Evolutionary conservation across 176 grass and related monocot species (phyloP).

Genomic region (Hsuehochloa calcarea): DNA sequence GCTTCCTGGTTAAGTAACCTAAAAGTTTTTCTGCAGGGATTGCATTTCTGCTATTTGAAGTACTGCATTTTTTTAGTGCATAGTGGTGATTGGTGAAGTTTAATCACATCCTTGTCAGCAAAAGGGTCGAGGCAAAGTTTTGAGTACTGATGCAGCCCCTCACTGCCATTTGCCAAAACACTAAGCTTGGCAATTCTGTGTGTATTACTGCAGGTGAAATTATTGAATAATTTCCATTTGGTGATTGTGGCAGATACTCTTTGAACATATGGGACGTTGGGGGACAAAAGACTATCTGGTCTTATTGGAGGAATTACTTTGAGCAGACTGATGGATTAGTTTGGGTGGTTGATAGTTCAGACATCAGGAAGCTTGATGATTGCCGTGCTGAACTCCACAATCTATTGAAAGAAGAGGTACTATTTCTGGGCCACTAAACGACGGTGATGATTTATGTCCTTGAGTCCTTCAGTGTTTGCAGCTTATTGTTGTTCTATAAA

Average conservation of each 20-base stretch:
- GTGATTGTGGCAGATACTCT: slow-evolving; percentile 54
- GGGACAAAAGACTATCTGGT: slow-evolving; percentile 89
- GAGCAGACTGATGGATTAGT: slow-evolving; percentile 90
- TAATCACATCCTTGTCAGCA: neutral
- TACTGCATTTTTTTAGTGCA: neutral
- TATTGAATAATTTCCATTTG: neutral
- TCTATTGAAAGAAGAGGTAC: slow-evolving; percentile 94
- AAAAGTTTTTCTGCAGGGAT: neutral
- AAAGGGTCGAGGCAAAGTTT: neutral
- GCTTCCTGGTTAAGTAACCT: neutral
- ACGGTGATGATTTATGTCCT: neutral
- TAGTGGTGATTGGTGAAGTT: neutral
- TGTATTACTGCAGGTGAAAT: neutral
- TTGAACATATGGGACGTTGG: slow-evolving; percentile 95
- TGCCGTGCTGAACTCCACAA: slow-evolving; percentile 85
- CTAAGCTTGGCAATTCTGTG: neutral
- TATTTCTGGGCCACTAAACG: neutral
- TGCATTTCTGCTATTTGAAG: neutral
- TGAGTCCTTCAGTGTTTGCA: neutral
- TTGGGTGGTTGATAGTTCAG: slow-evolving; percentile 92
- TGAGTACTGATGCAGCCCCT: neutral
- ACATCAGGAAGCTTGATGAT: slow-evolving; percentile 76
- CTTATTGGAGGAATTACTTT: slow-evolving; percentile 97
- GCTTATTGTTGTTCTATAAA: neutral
- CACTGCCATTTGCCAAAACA: neutral